Evolutionary conservation across 495 filamentous ascomycete genomes (phyloP), one percentile per base, ranked within the genome.

Genomic region (Talaromyces proteolyticus): DNA sequence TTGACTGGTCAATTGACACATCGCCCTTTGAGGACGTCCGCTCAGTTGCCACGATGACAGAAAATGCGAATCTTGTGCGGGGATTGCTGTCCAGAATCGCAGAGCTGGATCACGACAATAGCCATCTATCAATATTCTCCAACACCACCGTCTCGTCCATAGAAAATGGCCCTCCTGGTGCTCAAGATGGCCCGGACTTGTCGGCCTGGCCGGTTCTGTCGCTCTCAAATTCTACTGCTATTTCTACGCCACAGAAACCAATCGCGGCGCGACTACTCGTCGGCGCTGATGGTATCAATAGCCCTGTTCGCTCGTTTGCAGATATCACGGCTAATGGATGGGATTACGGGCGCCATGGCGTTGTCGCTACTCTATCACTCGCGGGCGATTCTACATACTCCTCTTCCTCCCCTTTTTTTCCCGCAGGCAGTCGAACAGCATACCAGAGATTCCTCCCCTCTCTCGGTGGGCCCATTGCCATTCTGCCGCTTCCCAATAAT

Each of bases 381-480:
- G 75, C 80, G 22, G 84, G 79, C 1, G 61, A 42, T 19, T 41
- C 37, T 21, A 18, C 37, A 22, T 52, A n/a, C 3, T 3, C 19
- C 42, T 41, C 55, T 42, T 57, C 62, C 14, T 51, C 49, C 2
- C 34, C 55, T 17, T 44, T 61, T 1, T 63, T 65, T 58, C 62
- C 62, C 0, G 45, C 54, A 24, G 75, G 71, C 19, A 66, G 60
- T 49, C 87, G 86, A 54, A 88, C 80, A 43, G 93, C 93, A 22
- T 99, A 95, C 65, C 93, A 99, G 70, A 81, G 93, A 26, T 99
- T 99, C 67, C 77, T 99, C 17, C 93, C 93, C 2, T 86, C 88
- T 0, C 65, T 76, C 7, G 72, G 72, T 16, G 93, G 93, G 0
- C 92, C 93, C 0, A 81, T 97, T 41, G 93, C 93, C 5, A 79